Conservation (phyloP, 2,329 filamentous ascomycete species). For the Scedosporium dehoogii region DNA sequence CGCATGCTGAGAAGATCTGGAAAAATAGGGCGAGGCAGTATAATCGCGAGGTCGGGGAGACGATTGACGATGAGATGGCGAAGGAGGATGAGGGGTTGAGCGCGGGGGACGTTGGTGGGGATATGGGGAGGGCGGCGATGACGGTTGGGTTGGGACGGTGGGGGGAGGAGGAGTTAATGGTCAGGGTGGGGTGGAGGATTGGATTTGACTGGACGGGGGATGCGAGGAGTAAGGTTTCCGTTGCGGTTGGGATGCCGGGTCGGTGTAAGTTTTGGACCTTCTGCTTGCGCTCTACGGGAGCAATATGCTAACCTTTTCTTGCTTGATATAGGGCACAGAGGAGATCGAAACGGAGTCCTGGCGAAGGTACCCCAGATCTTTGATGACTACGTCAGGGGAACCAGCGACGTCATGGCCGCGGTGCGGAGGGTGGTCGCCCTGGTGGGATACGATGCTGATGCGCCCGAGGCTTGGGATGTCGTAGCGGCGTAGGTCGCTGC, state of each 20-base stretch:
- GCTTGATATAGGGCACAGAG: constrained; percentile 44
- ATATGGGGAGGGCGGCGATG: constrained; percentile 41
- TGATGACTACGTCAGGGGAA: constrained; percentile 42
- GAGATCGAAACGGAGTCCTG: constrained; percentile 46
- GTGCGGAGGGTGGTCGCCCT: constrained; percentile 4
- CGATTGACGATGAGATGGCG: constrained; percentile 13
- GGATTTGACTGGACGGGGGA: constrained; percentile 66
- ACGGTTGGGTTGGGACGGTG: constrained; percentile 22
- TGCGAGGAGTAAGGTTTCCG: constrained; percentile 46
- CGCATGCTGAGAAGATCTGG: constrained; percentile 19
- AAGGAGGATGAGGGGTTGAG: constrained; percentile 16
- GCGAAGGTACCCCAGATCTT: constrained; percentile 51
- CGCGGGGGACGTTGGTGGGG: constrained; percentile 38
- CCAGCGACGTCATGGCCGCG: constrained; percentile 2
- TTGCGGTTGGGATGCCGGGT: constrained; percentile 46
- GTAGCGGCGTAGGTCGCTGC: constrained; percentile 45
- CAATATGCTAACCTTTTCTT: neutral
- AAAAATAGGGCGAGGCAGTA: constrained; percentile 5
- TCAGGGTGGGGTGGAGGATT: constrained; percentile 50
- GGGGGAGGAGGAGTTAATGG: constrained; percentile 27
- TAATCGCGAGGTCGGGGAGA: constrained; percentile 17
- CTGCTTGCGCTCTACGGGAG: neutral
- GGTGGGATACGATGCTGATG: constrained; percentile 35
- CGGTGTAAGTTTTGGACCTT: constrained; percentile 44
- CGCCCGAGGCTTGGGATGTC: constrained; percentile 47